Evolutionary conservation across 2,329 filamentous ascomycete species (phyloP), one percentile per base, ranked within the genome.

Genomic region (Beauveria sp.): DNA sequence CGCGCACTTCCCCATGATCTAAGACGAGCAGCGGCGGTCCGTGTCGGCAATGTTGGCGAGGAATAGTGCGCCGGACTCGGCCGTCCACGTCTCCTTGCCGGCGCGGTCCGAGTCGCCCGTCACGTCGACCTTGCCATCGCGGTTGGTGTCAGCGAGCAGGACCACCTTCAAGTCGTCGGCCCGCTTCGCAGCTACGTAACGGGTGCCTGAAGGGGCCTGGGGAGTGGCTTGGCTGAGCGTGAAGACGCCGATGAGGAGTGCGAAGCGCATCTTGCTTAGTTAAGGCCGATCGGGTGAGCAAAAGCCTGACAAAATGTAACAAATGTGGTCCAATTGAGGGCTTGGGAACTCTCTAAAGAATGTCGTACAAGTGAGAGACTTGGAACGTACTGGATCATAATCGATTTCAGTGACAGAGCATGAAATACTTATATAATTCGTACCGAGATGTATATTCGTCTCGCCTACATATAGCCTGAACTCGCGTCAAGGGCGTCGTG

Each of bases 31-130:
- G 5, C 74, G 71, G 5, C 51, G 31, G 34, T 67, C 52, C 0
- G 68, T 69, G 51, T 76, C 74, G 12, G 72, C 74, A 2, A 76
- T 71, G 42, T 75, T 75, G 1, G 75, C 66, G 0, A 76, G 67
- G 38, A 76, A 72, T 2, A 76, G 66, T 1, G 74, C 73, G 3
- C 75, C 74, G 2, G 57, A 62, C 0, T 48, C 31, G 0, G 59
- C 4, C 0, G 69, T 69, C 70, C 70, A 72, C 0, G 40, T 42
- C 0, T 57, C 38, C 62, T 74, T 75, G 5, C 63, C 64, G 0
- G 64, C 24, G 3, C 57, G 45, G 42, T 75, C 69, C 50, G 8
- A n/a, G 8, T n/a, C 22, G 22, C 22, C 22, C 22, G 22, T 24
- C 0, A 24, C n/a, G 26, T 50, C 22, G 16, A 75, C 65, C 1